Percentiles rank a stretch among this genome's conserved stretches.
Evolutionary conservation across 306 rosid species (phyloP).

Genomic region (Vachellia collinsii): DNA sequence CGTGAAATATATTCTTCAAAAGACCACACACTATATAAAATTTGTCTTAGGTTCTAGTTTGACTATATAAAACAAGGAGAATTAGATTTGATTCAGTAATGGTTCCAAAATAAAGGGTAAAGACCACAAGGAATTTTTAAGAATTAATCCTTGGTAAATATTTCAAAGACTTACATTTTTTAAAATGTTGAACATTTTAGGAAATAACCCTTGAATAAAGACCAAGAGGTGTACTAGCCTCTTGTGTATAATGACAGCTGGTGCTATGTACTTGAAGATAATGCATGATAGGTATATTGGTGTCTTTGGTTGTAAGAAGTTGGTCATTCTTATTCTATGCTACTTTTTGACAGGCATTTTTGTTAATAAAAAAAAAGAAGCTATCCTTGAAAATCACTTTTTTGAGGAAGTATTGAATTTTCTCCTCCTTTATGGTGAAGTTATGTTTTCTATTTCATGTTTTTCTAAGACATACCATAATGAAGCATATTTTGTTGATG

Average conservation of each 20-base stretch:
- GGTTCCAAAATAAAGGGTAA: background rate
- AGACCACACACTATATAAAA: too few relatives aligned
- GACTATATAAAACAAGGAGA: too few relatives aligned
- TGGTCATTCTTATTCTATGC: conserved; percentile 32
- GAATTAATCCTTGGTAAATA: background rate
- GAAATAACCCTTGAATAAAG: background rate
- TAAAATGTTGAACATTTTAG: background rate
- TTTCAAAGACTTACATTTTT: background rate
- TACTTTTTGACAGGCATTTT: conserved; percentile 44
- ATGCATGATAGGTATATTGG: background rate
- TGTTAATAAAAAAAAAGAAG: conserved; percentile 45
- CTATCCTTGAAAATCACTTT: too few relatives aligned
- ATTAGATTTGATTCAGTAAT: too few relatives aligned
- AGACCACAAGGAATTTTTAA: background rate
- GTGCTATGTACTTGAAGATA: background rate
- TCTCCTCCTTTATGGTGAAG: too few relatives aligned
- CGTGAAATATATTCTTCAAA: too few relatives aligned
- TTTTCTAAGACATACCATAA: too few relatives aligned
- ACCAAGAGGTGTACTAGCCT: background rate
- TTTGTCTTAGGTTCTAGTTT: too few relatives aligned
- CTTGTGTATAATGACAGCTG: background rate
- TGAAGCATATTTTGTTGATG: too few relatives aligned
- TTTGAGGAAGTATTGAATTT: too few relatives aligned
- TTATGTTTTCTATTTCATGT: too few relatives aligned
- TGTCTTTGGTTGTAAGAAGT: conserved; percentile 24